Evolutionary conservation across 345 rosid species (phyloP), one percentile per base, ranked within the genome.

Genomic region (Excoecaria cochinchinensis): DNA sequence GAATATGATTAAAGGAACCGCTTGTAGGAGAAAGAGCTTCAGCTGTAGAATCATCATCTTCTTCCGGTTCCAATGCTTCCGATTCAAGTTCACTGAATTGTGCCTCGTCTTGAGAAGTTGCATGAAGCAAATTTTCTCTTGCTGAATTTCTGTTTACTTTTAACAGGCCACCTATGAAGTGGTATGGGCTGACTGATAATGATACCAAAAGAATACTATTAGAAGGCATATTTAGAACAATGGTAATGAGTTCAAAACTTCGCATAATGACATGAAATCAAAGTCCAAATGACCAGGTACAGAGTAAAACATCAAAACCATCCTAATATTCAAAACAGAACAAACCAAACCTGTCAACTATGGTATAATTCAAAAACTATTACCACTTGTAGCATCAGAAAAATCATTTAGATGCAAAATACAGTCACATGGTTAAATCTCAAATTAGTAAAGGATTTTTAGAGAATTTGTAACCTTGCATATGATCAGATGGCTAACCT

Each of bases 21-120:
- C 76, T 83, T 3, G 84, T 78, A 48, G 53, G 67, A 79, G 86
- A 76, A 58, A 77, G 61, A 75, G 71, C 78, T 81, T 90, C 89
- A 17, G 85, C 55, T 72, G n/a, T 71, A 67, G 71, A 71, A 67
- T 59, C 62, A 52, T 72, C 59, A 82, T 65, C 80, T 24, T 68
- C 81, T 77, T 68, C 81, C 76, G 82, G 77, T 69, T 87, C 92
- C 56, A 66, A 44, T 74, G 62, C 75, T 66, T 69, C 80, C 4
- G 76, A 55, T 60, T 80, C 56, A 48, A 82, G 67, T 65, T 87
- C 94, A 78, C 73, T 76, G 77, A 66, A 52, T 48, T 79, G 82
- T 57, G 81, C 67, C 75, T 86, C 87, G 39, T 86, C 91, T 75
- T 85, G 82, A 53, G 84, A 79, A 74, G 83, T 53, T 39, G 92